A percentile compares a stretch with the other conserved stretches of the same genome.
Conservation (phyloP, 176 grass and related monocot genomes). For the Rhynchospora tenuis region DNA sequence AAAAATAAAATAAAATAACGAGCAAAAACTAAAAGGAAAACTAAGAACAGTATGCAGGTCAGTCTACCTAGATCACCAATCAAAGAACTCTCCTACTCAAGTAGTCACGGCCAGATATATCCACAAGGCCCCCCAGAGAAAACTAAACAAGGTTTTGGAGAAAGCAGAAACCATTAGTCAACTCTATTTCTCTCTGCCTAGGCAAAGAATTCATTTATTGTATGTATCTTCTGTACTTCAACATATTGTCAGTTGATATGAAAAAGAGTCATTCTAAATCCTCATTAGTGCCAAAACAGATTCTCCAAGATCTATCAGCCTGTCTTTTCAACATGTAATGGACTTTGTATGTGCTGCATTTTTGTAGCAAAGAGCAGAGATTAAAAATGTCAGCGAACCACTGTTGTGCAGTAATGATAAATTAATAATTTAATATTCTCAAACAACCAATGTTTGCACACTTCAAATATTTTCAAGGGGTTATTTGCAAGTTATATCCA, state of each 20-base stretch:
- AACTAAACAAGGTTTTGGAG: conserved; percentile 1
- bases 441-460: not conserved
- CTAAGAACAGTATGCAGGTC: not conserved
- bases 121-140: not conserved
- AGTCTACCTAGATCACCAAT: conserved; percentile 11
- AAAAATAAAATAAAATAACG: not conserved
- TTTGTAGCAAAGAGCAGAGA: conserved; percentile 5
- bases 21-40: not conserved
- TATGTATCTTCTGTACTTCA: conserved; percentile 14
- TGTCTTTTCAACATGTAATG: conserved; percentile 64
- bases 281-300: conserved; percentile 43
- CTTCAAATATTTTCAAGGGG: not conserved
- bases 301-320: conserved; percentile 78
- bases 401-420: not conserved
- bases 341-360: conserved; percentile 75
- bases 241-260: conserved; percentile 21
- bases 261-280: conserved; percentile 39
- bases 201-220: not conserved
- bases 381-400: not conserved
- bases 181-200: conserved; percentile 4
- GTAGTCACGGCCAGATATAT: not conserved
- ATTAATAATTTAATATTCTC: not conserved
- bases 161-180: conserved; percentile 7
- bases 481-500: not conserved
- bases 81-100: conserved; percentile 3